Percentiles rank a stretch among this genome's conserved stretches.
phyloP scores from a whole-genome alignment of 2,329 filamentous ascomycete species.

The Fusarium xyrophilum region DNA sequence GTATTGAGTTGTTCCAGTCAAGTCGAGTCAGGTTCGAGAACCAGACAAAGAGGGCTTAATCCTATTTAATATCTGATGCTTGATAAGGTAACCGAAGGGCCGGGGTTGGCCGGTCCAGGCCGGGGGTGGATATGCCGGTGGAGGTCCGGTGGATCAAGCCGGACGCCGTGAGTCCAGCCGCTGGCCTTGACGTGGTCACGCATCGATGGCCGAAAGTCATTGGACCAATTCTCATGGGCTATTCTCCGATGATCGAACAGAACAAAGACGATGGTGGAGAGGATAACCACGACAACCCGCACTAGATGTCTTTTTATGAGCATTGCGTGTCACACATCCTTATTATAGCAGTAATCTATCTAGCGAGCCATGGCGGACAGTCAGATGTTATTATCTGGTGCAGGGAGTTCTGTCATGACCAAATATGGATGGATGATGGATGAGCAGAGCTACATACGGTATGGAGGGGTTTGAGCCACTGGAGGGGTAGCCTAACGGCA shows the following conservation, averaged over 20 bases:
- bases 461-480: slow-evolving; percentile 2
- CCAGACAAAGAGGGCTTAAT: slow-evolving; percentile 2
- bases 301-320: not conserved
- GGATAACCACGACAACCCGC: not conserved
- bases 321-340: not conserved
- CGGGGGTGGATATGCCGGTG: slow-evolving; percentile 31
- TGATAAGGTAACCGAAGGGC: slow-evolving; percentile 21
- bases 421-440: not conserved
- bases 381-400: not conserved
- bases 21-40: not conserved
- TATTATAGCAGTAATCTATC: not conserved
- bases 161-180: slow-evolving; percentile 35
- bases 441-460: not conserved
- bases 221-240: slow-evolving; percentile 30
- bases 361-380: not conserved
- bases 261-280: not conserved
- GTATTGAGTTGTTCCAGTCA: not conserved
- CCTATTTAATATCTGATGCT: slow-evolving; percentile 16
- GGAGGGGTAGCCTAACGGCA: slow-evolving; percentile 2
- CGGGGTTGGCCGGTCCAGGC: slow-evolving; percentile 27
- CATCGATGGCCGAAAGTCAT: slow-evolving; percentile 35
- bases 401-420: not conserved
- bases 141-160: slow-evolving; percentile 37
- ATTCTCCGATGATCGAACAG: slow-evolving; percentile 33
- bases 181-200: slow-evolving; percentile 40